Percentiles rank a stretch among this genome's conserved stretches.
Evolutionary conservation across 768 basidiomycete species (phyloP).

Genomic region (Obba rivulosa): DNA sequence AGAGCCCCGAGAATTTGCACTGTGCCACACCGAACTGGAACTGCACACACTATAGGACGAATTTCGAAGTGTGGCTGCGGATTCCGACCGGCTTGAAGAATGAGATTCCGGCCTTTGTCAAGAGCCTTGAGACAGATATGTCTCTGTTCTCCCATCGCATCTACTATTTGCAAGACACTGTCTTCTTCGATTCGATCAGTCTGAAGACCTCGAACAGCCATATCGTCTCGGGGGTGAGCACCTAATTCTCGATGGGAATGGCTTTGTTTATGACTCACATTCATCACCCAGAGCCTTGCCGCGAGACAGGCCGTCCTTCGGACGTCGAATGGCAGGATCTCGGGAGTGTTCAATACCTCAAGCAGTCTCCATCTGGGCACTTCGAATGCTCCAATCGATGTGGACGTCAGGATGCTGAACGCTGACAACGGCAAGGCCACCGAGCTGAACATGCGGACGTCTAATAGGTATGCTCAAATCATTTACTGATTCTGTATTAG

Average conservation of each 20-base stretch:
- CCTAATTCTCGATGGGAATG: too few species aligned
- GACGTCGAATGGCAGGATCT: constrained; percentile 31
- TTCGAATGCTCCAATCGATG: constrained; percentile 30
- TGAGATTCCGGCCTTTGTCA: constrained; percentile 23
- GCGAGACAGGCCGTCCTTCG: constrained; percentile 16
- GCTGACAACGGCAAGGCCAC: constrained; percentile 18
- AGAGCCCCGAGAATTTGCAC: too few species aligned
- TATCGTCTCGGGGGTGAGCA: constrained; percentile 25
- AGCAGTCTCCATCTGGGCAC: constrained; percentile 25
- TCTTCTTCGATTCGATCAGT: constrained; percentile 23
- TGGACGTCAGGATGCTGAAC: constrained; percentile 32
- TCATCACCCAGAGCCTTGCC: constrained; percentile 26
- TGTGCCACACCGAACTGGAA: too few species aligned
- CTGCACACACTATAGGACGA: too few species aligned
- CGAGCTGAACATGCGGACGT: constrained; percentile 30
- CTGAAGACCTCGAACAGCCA: constrained; percentile 21
- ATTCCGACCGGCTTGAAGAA: too few species aligned
- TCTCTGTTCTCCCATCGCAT: constrained; percentile 25
- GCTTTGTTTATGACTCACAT: too few species aligned
- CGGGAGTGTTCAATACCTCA: constrained; percentile 31
- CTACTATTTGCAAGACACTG: constrained; percentile 21
- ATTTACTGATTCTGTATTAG: background rate
- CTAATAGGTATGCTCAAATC: constrained; percentile 35
- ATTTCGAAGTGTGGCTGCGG: too few species aligned
- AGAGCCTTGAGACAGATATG: constrained; percentile 24